phyloP scores from a whole-genome alignment of 352 stramenopile genomes.

The Salisapilia sapeloensis region DNA sequence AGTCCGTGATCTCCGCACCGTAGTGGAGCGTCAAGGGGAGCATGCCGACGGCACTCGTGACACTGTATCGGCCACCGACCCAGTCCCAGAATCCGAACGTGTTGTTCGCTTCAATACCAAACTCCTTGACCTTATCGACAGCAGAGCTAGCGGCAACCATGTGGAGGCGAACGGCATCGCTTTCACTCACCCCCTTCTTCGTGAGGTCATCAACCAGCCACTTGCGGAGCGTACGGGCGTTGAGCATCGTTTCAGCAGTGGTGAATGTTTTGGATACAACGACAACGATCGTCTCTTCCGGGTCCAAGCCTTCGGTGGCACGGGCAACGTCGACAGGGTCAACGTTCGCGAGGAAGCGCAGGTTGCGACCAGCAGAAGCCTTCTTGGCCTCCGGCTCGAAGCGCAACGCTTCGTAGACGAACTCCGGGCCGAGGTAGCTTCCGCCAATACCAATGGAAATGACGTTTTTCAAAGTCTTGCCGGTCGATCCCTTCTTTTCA shows the following conservation, averaged over 20 bases:
- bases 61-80: slow-evolving; percentile 95
- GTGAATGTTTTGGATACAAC: slow-evolving; percentile 98
- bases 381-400: slow-evolving; percentile 76
- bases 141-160: slow-evolving; percentile 84
- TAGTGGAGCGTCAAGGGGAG: slow-evolving; percentile 94
- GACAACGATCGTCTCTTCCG: slow-evolving; percentile 92
- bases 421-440: slow-evolving; percentile 93
- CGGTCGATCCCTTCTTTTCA: slow-evolving; percentile 78
- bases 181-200: slow-evolving; percentile 59
- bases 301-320: slow-evolving; percentile 82
- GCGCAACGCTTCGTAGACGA: slow-evolving; percentile 90
- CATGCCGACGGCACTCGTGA: slow-evolving; percentile 94
- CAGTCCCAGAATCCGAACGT: slow-evolving; percentile 99
- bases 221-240: slow-evolving; percentile 89
- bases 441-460: slow-evolving; percentile 95
- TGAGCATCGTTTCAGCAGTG: slow-evolving; percentile 98
- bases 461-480: slow-evolving; percentile 90
- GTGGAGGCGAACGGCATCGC: slow-evolving; percentile 86
- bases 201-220: slow-evolving; percentile 91
- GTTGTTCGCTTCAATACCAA: slow-evolving; percentile 90
- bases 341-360: slow-evolving; percentile 96
- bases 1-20: slow-evolving; percentile 79
- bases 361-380: slow-evolving; percentile 58
- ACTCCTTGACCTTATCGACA: slow-evolving; percentile 71
- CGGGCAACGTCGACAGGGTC: slow-evolving; percentile 94